These are phyloP conservation scores for Gaeumannomyces tritici DNA, from an alignment of 2,329 filamentous ascomycete genomes.

Conservation along the genomic window DNA sequence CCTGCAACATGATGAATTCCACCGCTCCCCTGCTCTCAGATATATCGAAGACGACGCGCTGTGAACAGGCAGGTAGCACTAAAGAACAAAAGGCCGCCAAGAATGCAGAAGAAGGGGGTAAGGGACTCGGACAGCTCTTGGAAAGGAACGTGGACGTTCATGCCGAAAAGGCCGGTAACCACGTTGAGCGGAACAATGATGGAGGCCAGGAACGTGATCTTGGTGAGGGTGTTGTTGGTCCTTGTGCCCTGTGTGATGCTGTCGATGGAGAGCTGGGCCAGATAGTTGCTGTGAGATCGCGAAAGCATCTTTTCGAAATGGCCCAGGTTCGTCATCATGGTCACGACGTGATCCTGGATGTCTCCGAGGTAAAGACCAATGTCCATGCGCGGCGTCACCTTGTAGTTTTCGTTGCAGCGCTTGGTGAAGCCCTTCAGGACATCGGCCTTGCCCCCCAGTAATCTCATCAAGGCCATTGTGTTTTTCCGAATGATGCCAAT, in stretches of 20 bases:
- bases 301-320: conserved; percentile 98
- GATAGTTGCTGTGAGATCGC: conserved; percentile 88
- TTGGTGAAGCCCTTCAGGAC: conserved; percentile 97
- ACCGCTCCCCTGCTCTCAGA: neutral
- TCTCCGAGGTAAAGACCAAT: conserved; percentile 95
- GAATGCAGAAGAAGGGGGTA: conserved; percentile 40
- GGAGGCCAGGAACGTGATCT: conserved; percentile 89
- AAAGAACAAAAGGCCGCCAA: conserved; percentile 33
- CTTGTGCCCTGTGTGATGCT: conserved; percentile 80
- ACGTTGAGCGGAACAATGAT: conserved; percentile 95
- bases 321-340: conserved; percentile 92
- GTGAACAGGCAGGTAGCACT: neutral
- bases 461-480: conserved; percentile 84
- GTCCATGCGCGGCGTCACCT: conserved; percentile 88
- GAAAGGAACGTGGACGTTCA: conserved; percentile 75
- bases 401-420: conserved; percentile 96
- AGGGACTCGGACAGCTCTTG: conserved; percentile 37
- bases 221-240: conserved; percentile 83
- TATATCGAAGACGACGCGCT: neutral
- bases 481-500: conserved; percentile 91
- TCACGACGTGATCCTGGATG: conserved; percentile 98
- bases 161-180: conserved; percentile 77
- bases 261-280: conserved; percentile 88
- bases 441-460: conserved; percentile 95
- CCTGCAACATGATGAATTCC: neutral